phyloP scores from a whole-genome alignment of 805 yeast species.

The Candida takata region DNA sequence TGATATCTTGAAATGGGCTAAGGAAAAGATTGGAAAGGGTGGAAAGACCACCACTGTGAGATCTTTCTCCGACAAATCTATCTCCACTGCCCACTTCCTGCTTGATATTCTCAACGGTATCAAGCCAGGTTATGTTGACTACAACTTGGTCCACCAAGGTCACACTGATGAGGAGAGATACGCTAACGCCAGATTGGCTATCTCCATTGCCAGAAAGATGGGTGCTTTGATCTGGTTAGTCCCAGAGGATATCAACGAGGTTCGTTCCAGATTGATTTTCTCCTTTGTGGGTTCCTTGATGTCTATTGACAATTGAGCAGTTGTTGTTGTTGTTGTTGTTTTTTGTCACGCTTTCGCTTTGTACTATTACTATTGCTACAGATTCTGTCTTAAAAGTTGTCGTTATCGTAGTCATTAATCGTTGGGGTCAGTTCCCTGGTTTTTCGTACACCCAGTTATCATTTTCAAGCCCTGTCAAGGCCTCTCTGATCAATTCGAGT shows the following conservation, averaged over 20 bases:
- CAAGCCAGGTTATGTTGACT: constrained; percentile 97
- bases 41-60: constrained; percentile 70
- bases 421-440: not conserved
- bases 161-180: constrained; percentile 76
- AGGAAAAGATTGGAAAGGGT: constrained; percentile 75
- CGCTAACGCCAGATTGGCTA: constrained; percentile 94
- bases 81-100: constrained; percentile 73
- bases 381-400: no score
- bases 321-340: not conserved
- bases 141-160: constrained; percentile 81
- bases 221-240: constrained; percentile 98
- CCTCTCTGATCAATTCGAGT: constrained; percentile 7
- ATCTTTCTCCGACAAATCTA: constrained; percentile 75
- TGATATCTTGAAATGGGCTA: constrained; percentile 93
- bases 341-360: not conserved
- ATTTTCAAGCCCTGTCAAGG: constrained; percentile 3
- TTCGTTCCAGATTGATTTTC: constrained; percentile 85
- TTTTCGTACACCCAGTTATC: constrained; percentile 10
- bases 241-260: constrained; percentile 99
- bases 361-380: constrained; percentile 1
- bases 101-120: constrained; percentile 88
- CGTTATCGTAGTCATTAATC: not conserved
- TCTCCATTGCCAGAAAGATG: constrained; percentile 94
- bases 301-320: constrained; percentile 42
- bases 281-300: constrained; percentile 95